A percentile compares a stretch with the other conserved stretches of the same genome.
Evolutionary conservation across 495 filamentous ascomycete species (phyloP).

Genomic region (Tuber indicum): DNA sequence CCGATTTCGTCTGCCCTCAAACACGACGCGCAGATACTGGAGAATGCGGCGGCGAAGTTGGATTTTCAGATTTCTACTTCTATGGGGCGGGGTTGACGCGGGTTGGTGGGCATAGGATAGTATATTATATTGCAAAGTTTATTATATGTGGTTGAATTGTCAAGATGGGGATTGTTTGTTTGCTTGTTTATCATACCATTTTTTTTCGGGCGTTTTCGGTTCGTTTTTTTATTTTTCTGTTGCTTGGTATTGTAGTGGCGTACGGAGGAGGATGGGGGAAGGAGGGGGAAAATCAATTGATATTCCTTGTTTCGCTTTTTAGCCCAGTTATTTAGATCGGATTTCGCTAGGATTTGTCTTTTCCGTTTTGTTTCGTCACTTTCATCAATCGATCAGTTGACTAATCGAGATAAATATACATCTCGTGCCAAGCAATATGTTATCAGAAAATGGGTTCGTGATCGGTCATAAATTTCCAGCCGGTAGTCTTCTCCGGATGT

Average conservation of each 20-base stretch:
- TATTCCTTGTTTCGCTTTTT: neutral
- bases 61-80: conserved; percentile 19
- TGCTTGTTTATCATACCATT: conserved; percentile 4
- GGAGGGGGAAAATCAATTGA: neutral
- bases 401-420: neutral
- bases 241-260: neutral
- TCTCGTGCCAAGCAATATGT: neutral
- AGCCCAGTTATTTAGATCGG: neutral
- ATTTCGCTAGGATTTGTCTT: neutral
- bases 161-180: neutral
- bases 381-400: neutral
- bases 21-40: conserved; percentile 34
- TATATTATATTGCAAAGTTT: neutral
- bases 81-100: neutral
- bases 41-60: conserved; percentile 31
- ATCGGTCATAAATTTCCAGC: neutral
- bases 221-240: neutral
- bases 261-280: neutral
- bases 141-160: neutral
- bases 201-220: neutral
- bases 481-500: neutral
- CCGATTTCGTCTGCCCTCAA: conserved; percentile 39
- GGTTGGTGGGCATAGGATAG: neutral
- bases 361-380: neutral
- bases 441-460: neutral